Evolutionary conservation across 441 rosid species (phyloP).

Genomic region (Aleurites moluccanus): DNA sequence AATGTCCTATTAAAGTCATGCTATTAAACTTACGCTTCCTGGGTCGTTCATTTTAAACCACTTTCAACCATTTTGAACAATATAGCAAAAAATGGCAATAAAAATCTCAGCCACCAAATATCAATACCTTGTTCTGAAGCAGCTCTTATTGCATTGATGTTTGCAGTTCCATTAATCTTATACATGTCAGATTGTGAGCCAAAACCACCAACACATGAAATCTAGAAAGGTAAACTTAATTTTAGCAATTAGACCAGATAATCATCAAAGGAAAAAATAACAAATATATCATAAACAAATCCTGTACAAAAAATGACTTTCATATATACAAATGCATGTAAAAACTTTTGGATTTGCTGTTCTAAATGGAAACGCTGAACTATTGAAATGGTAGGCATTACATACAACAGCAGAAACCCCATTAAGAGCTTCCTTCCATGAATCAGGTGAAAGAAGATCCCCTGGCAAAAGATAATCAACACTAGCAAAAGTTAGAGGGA

Average conservation of each 20-base stretch:
- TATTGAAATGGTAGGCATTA: conserved; percentile 17
- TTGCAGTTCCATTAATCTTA: conserved; percentile 94
- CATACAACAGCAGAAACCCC: conserved; percentile 90
- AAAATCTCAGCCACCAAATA: not conserved
- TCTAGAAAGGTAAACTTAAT: conserved; percentile 45
- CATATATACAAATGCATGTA: not conserved
- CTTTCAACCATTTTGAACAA: not conserved
- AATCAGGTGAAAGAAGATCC: conserved; percentile 79
- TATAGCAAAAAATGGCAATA: not conserved
- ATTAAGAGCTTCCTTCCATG: conserved; percentile 77
- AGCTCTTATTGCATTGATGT: conserved; percentile 88
- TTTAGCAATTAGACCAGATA: conserved; percentile 17
- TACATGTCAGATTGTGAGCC: conserved; percentile 95
- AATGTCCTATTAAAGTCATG: not conserved
- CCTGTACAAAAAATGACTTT: conserved; percentile 7
- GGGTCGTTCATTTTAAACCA: not conserved
- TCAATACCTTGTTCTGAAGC: conserved; percentile 81
- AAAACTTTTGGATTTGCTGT: not conserved
- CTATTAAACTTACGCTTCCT: not conserved
- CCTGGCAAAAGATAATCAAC: conserved; percentile 42
- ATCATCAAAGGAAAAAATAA: conserved; percentile 9
- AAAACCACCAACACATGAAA: conserved; percentile 95
- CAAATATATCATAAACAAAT: not conserved
- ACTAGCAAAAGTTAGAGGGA: conserved; percentile 13
- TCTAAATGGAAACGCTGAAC: not conserved